phyloP scores from a whole-genome alignment of 768 basidiomycete genomes.

The Collybia sordida region DNA sequence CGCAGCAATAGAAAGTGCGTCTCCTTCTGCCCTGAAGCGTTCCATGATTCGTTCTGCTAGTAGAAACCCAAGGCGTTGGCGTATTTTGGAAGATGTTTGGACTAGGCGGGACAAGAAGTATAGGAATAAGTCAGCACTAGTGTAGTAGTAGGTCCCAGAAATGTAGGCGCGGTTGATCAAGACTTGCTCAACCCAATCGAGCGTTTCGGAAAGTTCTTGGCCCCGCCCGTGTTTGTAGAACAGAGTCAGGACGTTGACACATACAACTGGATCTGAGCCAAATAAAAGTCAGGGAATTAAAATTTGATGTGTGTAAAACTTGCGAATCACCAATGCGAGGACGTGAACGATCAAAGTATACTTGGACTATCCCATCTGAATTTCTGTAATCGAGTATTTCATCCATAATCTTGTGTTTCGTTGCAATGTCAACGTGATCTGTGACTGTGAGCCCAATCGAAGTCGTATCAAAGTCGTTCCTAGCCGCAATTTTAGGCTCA shows the following conservation, averaged over 20 bases:
- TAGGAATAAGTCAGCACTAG: slow-evolving; percentile 50
- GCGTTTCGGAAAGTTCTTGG: slow-evolving; percentile 39
- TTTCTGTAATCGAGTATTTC: slow-evolving; percentile 54
- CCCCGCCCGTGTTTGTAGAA: slow-evolving; percentile 54
- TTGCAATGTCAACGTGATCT: slow-evolving; percentile 28
- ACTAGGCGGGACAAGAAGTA: slow-evolving; percentile 51
- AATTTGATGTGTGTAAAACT: slow-evolving; percentile 33
- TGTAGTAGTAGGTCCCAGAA: slow-evolving; percentile 56
- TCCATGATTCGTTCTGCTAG: slow-evolving; percentile 47
- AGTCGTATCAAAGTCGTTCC: slow-evolving; percentile 3
- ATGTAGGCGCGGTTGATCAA: slow-evolving; percentile 52
- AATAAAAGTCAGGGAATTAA: slow-evolving; percentile 49
- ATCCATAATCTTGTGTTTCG: slow-evolving; percentile 44
- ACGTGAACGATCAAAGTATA: slow-evolving; percentile 12
- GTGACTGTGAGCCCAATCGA: background rate
- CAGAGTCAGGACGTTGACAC: slow-evolving; percentile 47
- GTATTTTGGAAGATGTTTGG: slow-evolving; percentile 30
- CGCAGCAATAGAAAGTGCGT: slow-evolving; percentile 55
- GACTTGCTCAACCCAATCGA: slow-evolving; percentile 49
- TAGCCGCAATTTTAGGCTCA: background rate
- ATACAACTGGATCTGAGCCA: slow-evolving; percentile 55
- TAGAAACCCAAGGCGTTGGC: slow-evolving; percentile 34
- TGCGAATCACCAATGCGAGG: background rate
- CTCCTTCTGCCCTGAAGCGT: slow-evolving; percentile 47
- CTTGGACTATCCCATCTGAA: slow-evolving; percentile 53